Evolutionary conservation across 306 rosid species (phyloP).

Genomic region (Vicia faba): DNA sequence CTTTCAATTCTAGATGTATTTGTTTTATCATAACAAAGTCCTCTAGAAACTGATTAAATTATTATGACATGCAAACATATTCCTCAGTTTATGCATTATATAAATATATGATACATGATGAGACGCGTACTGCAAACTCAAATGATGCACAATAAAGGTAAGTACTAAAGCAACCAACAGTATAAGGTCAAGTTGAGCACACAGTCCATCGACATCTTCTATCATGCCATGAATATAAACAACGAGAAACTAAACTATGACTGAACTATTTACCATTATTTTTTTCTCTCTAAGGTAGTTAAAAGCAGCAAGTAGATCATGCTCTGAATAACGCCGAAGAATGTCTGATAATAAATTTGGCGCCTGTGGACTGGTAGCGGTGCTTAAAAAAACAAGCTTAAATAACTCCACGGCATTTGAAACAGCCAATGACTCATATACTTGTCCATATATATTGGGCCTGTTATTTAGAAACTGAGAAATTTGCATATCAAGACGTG

Average conservation of each 20-base stretch:
- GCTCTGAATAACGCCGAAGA: conserved; percentile 88
- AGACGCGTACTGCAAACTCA: neutral
- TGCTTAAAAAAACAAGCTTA: conserved; percentile 90
- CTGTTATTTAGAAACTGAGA: conserved; percentile 57
- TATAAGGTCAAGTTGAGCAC: conserved; percentile 21
- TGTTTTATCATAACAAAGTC: conserved; percentile 17
- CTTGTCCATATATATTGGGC: conserved; percentile 58
- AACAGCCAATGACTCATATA: conserved; percentile 79
- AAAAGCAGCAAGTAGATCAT: conserved; percentile 92
- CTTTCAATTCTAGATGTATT: conserved; percentile 5
- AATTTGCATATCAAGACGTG: conserved; percentile 60
- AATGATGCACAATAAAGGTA: conserved; percentile 16
- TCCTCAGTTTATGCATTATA: conserved; percentile 1
- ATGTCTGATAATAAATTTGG: conserved; percentile 75
- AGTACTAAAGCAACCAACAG: conserved; percentile 26
- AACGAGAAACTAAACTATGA: conserved; percentile 29
- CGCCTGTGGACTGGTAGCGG: conserved; percentile 63
- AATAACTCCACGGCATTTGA: conserved; percentile 94
- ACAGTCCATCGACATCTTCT: conserved; percentile 25
- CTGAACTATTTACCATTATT: conserved; percentile 65
- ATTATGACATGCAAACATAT: conserved; percentile 23
- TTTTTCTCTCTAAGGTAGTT: conserved; percentile 84
- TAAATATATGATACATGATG: neutral
- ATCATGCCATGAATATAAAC: conserved; percentile 23
- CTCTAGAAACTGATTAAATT: neutral